A percentile compares a stretch with the other conserved stretches of the same genome.
Evolutionary conservation across 2,329 filamentous ascomycete species (phyloP).

Genomic region (Sclerotinia subarctica): DNA sequence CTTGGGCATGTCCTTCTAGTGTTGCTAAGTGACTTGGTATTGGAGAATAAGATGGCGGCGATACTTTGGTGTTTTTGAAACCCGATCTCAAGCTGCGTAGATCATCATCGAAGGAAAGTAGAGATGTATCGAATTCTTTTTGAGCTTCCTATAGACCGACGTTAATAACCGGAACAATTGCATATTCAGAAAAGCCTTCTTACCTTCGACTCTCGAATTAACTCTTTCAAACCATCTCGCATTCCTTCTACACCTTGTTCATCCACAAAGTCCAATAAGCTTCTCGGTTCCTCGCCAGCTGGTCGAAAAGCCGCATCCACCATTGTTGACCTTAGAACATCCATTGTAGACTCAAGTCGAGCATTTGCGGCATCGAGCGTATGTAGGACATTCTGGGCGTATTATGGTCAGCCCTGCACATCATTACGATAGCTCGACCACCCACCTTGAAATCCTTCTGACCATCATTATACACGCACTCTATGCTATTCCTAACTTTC

Average conservation of each 20-base stretch:
- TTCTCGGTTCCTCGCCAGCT: slow-evolving; percentile 55
- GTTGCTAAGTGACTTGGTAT: slow-evolving; percentile 47
- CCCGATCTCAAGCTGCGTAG: slow-evolving; percentile 59
- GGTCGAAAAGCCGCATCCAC: slow-evolving; percentile 65
- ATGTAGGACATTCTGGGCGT: slow-evolving; percentile 52
- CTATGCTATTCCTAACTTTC: slow-evolving; percentile 51
- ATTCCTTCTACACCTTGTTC: slow-evolving; percentile 65
- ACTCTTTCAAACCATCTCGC: slow-evolving; percentile 63
- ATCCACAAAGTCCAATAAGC: slow-evolving; percentile 73
- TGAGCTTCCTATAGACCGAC: slow-evolving; percentile 52
- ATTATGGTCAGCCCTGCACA: slow-evolving; percentile 19
- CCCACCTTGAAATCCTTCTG: slow-evolving; percentile 53
- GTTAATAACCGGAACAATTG: neutral
- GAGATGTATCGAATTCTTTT: slow-evolving; percentile 67
- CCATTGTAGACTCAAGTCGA: slow-evolving; percentile 64
- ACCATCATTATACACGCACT: slow-evolving; percentile 54
- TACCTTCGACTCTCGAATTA: slow-evolving; percentile 69
- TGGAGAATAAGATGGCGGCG: slow-evolving; percentile 38
- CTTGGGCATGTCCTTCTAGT: slow-evolving; percentile 60
- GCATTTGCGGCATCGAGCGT: slow-evolving; percentile 65
- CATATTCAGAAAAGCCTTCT: no score
- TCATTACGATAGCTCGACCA: neutral
- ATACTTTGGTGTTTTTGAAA: slow-evolving; percentile 37
- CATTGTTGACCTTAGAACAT: slow-evolving; percentile 58
- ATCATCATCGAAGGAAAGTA: slow-evolving; percentile 69